Percentiles rank a stretch among this genome's conserved stretches.
phyloP scores from a whole-genome alignment of 1,284 basidiomycete genomes.

The Xerocomus nothofagi region DNA sequence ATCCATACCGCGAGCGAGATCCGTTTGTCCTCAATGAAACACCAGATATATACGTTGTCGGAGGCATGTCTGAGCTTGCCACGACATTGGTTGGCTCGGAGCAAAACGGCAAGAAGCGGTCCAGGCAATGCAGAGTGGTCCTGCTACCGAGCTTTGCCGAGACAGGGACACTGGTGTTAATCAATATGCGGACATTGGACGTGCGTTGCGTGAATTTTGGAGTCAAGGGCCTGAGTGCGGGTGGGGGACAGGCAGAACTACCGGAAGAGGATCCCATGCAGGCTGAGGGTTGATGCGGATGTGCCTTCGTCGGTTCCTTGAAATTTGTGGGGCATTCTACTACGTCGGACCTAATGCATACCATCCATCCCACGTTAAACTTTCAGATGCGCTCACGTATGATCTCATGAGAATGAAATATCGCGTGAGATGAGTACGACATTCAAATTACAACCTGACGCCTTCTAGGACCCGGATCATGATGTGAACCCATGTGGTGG shows the following conservation, averaged over 20 bases:
- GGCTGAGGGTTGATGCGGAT: conserved; percentile 21
- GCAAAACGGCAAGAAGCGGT: conserved; percentile 29
- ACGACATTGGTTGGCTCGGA: conserved; percentile 61
- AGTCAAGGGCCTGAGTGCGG: conserved; percentile 26
- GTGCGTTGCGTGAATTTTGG: conserved; percentile 42
- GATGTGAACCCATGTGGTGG: too few relatives aligned
- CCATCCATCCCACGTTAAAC: not conserved
- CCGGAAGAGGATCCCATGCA: conserved; percentile 23
- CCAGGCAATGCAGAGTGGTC: conserved; percentile 69
- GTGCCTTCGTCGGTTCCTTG: not conserved
- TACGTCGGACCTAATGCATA: not conserved
- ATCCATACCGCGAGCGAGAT: conserved; percentile 87
- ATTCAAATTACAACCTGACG: too few relatives aligned
- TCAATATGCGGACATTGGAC: conserved; percentile 54
- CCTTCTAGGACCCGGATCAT: too few relatives aligned
- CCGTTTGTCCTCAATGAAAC: conserved; percentile 87
- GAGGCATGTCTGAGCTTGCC: conserved; percentile 84
- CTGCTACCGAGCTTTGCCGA: conserved; percentile 82
- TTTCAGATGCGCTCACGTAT: not conserved
- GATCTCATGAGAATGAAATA: not conserved
- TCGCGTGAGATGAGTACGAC: too few relatives aligned
- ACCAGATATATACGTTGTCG: conserved; percentile 91
- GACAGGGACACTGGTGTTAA: conserved; percentile 59
- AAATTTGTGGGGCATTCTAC: not conserved
- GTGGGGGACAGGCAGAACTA: conserved; percentile 12